Evolutionary conservation across 768 basidiomycete genomes (phyloP).

Genomic region (Daedaleopsis sinensis): DNA sequence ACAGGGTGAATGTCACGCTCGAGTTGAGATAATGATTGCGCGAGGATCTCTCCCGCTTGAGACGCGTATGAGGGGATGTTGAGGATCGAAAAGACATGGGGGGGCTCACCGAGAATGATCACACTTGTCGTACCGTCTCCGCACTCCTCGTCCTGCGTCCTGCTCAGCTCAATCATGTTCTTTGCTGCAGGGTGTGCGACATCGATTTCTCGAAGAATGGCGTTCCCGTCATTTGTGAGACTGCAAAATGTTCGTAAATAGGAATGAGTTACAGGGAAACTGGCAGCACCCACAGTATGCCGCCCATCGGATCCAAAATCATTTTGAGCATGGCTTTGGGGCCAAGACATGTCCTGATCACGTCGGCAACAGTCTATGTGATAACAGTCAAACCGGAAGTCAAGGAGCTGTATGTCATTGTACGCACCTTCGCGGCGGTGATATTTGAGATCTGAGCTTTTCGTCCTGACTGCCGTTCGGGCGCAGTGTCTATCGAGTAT

Average conservation of each 20-base stretch:
- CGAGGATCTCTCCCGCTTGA: conserved; percentile 94
- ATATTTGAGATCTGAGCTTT: conserved; percentile 98
- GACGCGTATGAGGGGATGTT: neutral
- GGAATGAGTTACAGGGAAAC: neutral
- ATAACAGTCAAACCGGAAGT: neutral
- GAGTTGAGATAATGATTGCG: conserved; percentile 89
- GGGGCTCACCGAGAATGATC: conserved; percentile 84
- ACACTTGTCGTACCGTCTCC: conserved; percentile 99
- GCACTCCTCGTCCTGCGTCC: conserved; percentile 99
- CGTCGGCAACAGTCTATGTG: conserved; percentile 89
- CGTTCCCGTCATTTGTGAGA: conserved; percentile 97
- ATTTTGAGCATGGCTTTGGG: conserved; percentile 99
- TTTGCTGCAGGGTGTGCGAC: conserved; percentile 99
- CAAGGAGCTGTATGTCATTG: neutral
- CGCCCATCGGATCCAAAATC: conserved; percentile 99
- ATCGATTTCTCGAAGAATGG: conserved; percentile 97
- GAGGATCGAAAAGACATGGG: neutral
- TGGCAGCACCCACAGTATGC: conserved; percentile 73
- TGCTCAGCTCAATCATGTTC: conserved; percentile 98
- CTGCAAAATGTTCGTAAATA: neutral
- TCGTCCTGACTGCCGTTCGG: conserved; percentile 90
- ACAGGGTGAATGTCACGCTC: conserved; percentile 98
- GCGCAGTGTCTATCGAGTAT: conserved; percentile 75
- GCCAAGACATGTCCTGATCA: conserved; percentile 95
- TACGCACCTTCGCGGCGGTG: conserved; percentile 87